Base-by-base conservation (phyloP, 2,329 filamentous ascomycete genomes). In the Fusarium xyrophilum region DNA sequence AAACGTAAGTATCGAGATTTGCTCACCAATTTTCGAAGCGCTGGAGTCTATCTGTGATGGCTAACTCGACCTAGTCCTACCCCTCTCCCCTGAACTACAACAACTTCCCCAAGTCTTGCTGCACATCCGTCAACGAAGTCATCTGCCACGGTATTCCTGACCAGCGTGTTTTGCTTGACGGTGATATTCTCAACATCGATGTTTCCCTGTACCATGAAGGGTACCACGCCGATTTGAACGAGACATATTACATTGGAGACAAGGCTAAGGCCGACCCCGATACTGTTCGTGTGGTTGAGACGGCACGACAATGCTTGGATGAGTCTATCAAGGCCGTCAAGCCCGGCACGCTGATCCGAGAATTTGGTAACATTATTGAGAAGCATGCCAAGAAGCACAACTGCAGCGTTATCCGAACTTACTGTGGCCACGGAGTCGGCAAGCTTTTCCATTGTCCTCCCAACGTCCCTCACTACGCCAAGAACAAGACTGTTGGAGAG, bases 101-200 rank as follows among this genome's bases (percentile, higher is more conserved):
- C 83, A 85, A 94, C 79, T 99, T 98, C 81, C 96, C 96, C 70
- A 99, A 99, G 82, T 99, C 96, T 0, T 92, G 97, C 67, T 99
- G 96, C 81, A 98, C 95, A 6, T 98, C 95, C 5, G 82, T 92
- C 51, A 99, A 99, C 83, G 96, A 99, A 81, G 92, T 97, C 69
- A 98, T 99, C 79, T 99, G 96, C 83, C 96, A 99, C 84, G 96
- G 96, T 55, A 99, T 99, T 68, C 96, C 96, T 19, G 96, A 99
- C 76, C 89, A 97, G 78, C 89, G 96, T 57, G 85, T 91, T 11
- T 85, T 99, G 2, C 81, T 93, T 68, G 95, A 99, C 72, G 96
- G 96, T 66, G 96, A 99, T 75, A 98, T 99, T 70, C 83, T 99
- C 76, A 99, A 99, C 82, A 93, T 99, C 70, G 96, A 99, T 74